Evolutionary conservation across 805 yeast species (phyloP).

Genomic region (Ogataea corticis): DNA sequence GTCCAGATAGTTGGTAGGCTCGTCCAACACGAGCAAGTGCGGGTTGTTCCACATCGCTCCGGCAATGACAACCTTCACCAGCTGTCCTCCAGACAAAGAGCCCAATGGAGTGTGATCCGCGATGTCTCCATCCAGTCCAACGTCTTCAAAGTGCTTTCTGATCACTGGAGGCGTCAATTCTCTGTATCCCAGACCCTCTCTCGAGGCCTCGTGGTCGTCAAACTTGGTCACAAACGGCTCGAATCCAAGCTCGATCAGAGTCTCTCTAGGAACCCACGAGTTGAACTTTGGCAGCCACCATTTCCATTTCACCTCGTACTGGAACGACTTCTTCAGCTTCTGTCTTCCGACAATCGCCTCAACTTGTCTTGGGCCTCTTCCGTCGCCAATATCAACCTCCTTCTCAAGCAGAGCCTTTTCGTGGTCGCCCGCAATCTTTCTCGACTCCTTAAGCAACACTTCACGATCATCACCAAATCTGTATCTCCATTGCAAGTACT

Average conservation of each 20-base stretch:
- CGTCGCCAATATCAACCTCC: conserved; percentile 79
- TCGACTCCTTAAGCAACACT: conserved; percentile 87
- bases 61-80: conserved; percentile 97
- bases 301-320: conserved; percentile 95
- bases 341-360: conserved; percentile 98
- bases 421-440: conserved; percentile 72
- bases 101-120: conserved; percentile 99
- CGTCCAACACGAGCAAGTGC: conserved; percentile 92
- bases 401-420: conserved; percentile 77
- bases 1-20: conserved; percentile 97
- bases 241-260: conserved; percentile 79
- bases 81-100: conserved; percentile 95
- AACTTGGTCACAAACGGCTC: conserved; percentile 87
- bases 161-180: conserved; percentile 89
- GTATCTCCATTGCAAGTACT: conserved; percentile 97
- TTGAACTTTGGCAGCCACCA: conserved; percentile 90
- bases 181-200: conserved; percentile 98
- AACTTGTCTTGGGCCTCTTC: conserved; percentile 77
- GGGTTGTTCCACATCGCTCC: conserved; percentile 99
- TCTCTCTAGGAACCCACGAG: conserved; percentile 89
- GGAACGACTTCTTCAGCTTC: conserved; percentile 93
- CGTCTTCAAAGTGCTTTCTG: conserved; percentile 95
- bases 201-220: conserved; percentile 98
- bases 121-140: conserved; percentile 96
- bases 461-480: conserved; percentile 98